Percentiles rank a stretch among this genome's conserved stretches.
Evolutionary conservation across 306 rosid genomes (phyloP).

Genomic region (Trifolium fragiferum): DNA sequence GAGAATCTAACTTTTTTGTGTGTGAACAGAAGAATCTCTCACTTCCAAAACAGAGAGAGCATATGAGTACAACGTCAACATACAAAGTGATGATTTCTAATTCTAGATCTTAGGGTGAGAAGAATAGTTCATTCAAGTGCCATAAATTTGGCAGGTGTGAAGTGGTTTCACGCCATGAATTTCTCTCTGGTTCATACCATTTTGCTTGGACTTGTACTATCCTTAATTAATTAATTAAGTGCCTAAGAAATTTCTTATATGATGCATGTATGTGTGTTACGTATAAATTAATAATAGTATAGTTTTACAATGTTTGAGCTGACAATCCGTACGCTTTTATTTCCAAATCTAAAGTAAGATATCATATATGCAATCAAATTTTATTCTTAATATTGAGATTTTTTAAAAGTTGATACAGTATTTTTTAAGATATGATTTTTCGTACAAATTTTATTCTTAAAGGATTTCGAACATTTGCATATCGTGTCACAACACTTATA

Average conservation of each 20-base stretch:
- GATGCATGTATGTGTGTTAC: not conserved
- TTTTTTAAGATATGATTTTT: too few species aligned
- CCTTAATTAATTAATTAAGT: not conserved
- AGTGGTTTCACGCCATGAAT: not conserved
- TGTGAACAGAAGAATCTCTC: not conserved
- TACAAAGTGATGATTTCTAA: not conserved
- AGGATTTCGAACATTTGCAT: too few species aligned
- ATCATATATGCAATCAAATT: too few species aligned
- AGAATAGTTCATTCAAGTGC: not conserved
- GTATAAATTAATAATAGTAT: too few species aligned
- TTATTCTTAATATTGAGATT: too few species aligned
- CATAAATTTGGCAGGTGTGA: constrained; percentile 4
- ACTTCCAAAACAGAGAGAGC: not conserved
- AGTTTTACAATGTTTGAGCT: too few species aligned
- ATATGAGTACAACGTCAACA: not conserved
- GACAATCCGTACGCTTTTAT: too few species aligned
- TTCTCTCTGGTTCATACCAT: not conserved
- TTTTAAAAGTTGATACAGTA: too few species aligned
- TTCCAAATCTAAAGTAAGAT: too few species aligned
- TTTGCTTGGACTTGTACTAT: not conserved
- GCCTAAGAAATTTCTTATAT: not conserved
- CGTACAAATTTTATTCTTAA: too few species aligned
- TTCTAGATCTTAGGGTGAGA: not conserved
- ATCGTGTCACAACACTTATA: too few species aligned
- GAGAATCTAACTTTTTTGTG: too few species aligned